Base-by-base conservation (phyloP, 2,329 filamentous ascomycete species). In the Emydomyces testavorans region DNA sequence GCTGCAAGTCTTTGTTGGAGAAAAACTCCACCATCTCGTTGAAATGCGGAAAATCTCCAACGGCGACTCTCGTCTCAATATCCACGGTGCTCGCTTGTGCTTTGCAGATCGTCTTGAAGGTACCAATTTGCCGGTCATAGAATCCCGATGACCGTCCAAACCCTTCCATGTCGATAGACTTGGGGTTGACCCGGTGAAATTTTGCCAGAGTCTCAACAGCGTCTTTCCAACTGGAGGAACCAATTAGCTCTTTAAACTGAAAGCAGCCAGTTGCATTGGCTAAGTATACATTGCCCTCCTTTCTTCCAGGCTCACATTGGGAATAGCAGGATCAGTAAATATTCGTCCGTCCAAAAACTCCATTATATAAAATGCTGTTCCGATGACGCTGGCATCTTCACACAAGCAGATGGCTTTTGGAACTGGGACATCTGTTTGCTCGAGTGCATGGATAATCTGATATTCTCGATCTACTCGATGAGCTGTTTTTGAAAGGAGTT, bases 391-490 rank as follows among this genome's bases (percentile, higher is more conserved):
- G 34, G 74, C 71, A 67, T 96, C 89, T 65, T 93, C 83, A 68
- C 92, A 98, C 15, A 96, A 76, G 59, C 82, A 83, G 64, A 87
- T 83, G 8, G 86, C 79, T 63, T 77, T 82, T 3, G 92, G 92
- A 0, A 94, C 87, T 0, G 89, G 85, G 6, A 96, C 88, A 62
- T 85, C 80, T 16, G 86, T 93, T 46, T 68, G 71, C 54, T 80
- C 78, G 26, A 96, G 75, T 2, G 90, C 89, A 62, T 85, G 79
- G 60, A 96, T 84, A 61, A 96, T 84, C 60, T 83, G 81, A 70
- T 92, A 92, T 68, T 98, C 92, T 58, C 92, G 84, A 70, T 98
- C 92, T 60, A 98, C 90, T 65, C 90, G 85, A 71, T 98, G 92
- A 7, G 92, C 92, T 1, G 90, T 90, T 70, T 88, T 87, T 58